Base-by-base conservation (phyloP, 257 asterid genomes). In the Osmanthus fragrans region DNA sequence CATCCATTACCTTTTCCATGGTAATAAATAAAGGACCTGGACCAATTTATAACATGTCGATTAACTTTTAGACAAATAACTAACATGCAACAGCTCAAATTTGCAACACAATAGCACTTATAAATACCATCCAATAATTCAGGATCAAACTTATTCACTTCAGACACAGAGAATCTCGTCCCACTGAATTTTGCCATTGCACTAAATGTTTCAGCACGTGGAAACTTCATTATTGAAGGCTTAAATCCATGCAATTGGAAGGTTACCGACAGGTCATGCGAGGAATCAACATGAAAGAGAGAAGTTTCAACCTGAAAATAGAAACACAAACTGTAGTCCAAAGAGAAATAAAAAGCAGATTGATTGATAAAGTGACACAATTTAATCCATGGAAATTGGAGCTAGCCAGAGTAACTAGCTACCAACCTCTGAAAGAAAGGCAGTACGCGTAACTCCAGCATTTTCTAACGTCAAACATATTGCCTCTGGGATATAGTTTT, bases 1-100 rank as follows among this genome's bases (percentile, higher is more conserved):
- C 95, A 86, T 93, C 97, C 98, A 95, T 91, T 76, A 87, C 91
- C 82, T 93, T 95, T 86, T 95, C 99, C 87, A 90, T 77, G 40
- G 91, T 89, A 82, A 93, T 87, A 72, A 76, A 88, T 77, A 95
- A 81, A 80, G 96, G 96, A 65, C 96, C 99, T 95, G 82, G 60
- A 88, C 77, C 67, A 78, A 79, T 83, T 36, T 25, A 75, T 13
- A 74, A 74, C 70, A 40, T 45, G 71, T 81, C 56, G 15, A 58
- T 21, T 63, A 18, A 63, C 29, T 63, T 23, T 15, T 63, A 63
- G 34, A 27, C 58, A 36, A 23, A 56, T 25, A 29, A 76, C 74
- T 72, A 73, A 78, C 75, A 81, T 49, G 72, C 69, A 75, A 78
- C 73, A 75, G 51, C 21, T 80, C 47, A 73, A 71, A 68, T 60